These are phyloP conservation scores for Crotalaria pallida DNA, from an alignment of 306 rosid species.

Conservation along the genomic window DNA sequence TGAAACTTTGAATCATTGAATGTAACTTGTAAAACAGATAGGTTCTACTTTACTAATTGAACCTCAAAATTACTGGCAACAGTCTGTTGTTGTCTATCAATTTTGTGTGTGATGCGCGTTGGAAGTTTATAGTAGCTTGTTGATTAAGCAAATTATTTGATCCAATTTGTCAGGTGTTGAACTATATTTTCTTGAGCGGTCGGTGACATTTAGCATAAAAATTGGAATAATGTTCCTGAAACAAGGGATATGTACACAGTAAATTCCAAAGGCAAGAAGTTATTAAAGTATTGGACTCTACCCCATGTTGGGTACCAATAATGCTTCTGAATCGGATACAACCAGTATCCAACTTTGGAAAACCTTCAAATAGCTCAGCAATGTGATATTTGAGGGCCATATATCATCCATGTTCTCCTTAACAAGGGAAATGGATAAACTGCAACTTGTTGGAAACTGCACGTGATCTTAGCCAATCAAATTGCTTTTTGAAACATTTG, in stretches of 20 bases:
- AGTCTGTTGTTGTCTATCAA: background rate
- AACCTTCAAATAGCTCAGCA: background rate
- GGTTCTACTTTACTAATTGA: background rate
- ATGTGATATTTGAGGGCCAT: background rate
- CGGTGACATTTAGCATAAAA: background rate
- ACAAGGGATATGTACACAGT: background rate
- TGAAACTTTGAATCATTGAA: background rate
- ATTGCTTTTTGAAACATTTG: too few relatives aligned
- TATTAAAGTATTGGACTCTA: too few relatives aligned
- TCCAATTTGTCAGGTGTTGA: background rate
- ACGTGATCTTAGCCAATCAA: too few relatives aligned
- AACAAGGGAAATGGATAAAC: background rate
- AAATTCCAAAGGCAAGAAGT: too few relatives aligned
- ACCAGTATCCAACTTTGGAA: background rate
- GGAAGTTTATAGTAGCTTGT: too few relatives aligned
- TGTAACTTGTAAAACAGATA: background rate
- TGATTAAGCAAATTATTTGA: background rate
- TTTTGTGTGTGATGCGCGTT: background rate
- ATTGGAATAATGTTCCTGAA: background rate
- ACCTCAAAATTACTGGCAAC: background rate
- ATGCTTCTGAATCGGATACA: background rate
- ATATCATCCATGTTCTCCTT: background rate
- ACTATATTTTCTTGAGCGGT: too few relatives aligned
- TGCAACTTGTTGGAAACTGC: too few relatives aligned
- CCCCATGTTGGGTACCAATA: background rate